Evolutionary conservation across 2,329 filamentous ascomycete species (phyloP).

Genomic region (Sphaerostilbella broomeana): DNA sequence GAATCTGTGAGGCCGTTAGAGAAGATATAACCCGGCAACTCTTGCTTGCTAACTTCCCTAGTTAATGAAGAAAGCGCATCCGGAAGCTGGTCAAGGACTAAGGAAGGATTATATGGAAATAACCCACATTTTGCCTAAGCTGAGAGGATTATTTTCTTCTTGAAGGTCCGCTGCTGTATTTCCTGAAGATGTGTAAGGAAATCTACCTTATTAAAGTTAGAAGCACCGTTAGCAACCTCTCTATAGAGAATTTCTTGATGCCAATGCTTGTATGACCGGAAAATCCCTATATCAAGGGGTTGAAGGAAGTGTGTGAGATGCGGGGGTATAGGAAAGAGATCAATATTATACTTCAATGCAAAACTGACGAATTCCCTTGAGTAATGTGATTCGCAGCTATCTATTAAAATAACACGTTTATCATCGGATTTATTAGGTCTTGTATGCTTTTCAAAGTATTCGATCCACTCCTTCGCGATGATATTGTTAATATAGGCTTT

Average conservation of each 20-base stretch:
- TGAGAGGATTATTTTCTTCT: background rate
- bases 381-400: background rate
- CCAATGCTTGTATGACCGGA: slow-evolving; percentile 5
- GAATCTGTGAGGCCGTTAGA: too few species aligned
- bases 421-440: background rate
- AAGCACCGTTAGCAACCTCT: slow-evolving; percentile 2
- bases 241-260: slow-evolving; percentile 5
- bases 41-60: background rate
- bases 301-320: slow-evolving; percentile 4
- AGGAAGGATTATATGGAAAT: background rate
- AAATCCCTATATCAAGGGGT: slow-evolving; percentile 5
- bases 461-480: slow-evolving; percentile 1
- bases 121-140: background rate
- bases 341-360: slow-evolving; percentile 4
- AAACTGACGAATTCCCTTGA: background rate
- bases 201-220: too few species aligned
- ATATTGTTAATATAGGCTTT: slow-evolving; percentile 8
- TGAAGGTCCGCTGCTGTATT: background rate
- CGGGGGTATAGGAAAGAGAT: background rate
- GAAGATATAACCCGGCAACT: background rate
- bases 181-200: background rate
- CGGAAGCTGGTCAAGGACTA: background rate
- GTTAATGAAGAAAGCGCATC: background rate
- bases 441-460: slow-evolving; percentile 6
- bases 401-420: background rate